A percentile compares a stretch with the other conserved stretches of the same genome.
Conservation (phyloP, 2,329 filamentous ascomycete genomes). For the Pseudogymnoascus sp. region DNA sequence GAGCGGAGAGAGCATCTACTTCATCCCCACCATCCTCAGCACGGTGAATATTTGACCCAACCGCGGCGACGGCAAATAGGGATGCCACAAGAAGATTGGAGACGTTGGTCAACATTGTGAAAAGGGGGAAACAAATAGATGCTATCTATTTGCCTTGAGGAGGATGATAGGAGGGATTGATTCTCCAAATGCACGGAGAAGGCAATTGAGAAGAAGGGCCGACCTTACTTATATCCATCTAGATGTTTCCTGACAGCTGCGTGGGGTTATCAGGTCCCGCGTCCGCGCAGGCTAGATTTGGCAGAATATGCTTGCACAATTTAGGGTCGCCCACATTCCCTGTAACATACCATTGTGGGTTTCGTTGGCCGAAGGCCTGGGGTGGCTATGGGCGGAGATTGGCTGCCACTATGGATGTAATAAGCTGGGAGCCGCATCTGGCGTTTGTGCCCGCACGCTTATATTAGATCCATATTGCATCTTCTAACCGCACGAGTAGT, state of each 20-base stretch:
- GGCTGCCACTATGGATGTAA: neutral
- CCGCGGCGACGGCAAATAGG: neutral
- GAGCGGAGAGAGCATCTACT: neutral
- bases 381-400: neutral
- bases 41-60: neutral
- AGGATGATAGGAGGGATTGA: neutral
- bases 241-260: neutral
- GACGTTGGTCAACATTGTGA: neutral
- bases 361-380: neutral
- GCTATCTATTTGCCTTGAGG: neutral
- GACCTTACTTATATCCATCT: neutral
- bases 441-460: neutral
- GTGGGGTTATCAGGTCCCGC: neutral
- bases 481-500: neutral
- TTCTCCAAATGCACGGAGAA: neutral
- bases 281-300: neutral
- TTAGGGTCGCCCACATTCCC: neutral
- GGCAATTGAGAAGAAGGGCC: neutral
- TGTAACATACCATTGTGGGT: neutral
- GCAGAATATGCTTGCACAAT: constrained; percentile 7
- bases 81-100: neutral
- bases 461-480: constrained; percentile 2
- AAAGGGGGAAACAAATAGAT: neutral
- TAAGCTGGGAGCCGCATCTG: neutral
- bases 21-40: neutral